Evolutionary conservation across 371 early-diverging fungal genomes (phyloP).

Genomic region (Haplosporangium sp.): DNA sequence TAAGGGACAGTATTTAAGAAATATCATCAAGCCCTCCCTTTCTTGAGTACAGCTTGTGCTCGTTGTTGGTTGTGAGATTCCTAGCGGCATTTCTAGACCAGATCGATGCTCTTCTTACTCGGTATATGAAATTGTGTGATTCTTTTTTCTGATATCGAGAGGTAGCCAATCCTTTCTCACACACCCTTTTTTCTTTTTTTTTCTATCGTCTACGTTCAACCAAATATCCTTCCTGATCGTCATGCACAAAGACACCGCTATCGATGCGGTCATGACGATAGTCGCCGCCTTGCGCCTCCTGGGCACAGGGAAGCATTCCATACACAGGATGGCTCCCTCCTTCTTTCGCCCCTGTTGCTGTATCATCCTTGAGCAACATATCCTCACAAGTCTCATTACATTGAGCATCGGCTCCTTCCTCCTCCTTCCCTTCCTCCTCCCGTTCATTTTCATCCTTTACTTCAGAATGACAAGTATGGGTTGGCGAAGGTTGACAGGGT

Average conservation of each 20-base stretch:
- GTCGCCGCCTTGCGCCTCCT: slow-evolving; percentile 7
- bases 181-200: slow-evolving; percentile 28
- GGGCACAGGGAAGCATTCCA: slow-evolving; percentile 11
- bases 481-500: slow-evolving; percentile 10
- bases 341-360: not conserved
- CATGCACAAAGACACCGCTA: slow-evolving; percentile 25
- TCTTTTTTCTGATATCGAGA: slow-evolving; percentile 41
- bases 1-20: not conserved
- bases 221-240: slow-evolving; percentile 3
- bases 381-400: no score
- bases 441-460: not conserved
- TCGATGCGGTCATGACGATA: slow-evolving; percentile 33
- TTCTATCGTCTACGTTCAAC: not conserved
- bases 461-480: not conserved
- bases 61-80: slow-evolving; percentile 54
- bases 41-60: slow-evolving; percentile 27
- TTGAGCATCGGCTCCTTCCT: slow-evolving; percentile 1
- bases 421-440: slow-evolving; percentile 6
- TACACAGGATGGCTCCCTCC: slow-evolving; percentile 17
- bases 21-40: no score
- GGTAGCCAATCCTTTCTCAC: slow-evolving; percentile 52
- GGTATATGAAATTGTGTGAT: slow-evolving; percentile 42
- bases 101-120: slow-evolving; percentile 53
- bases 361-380: not conserved
- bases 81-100: slow-evolving; percentile 54